phyloP scores from a whole-genome alignment of 352 stramenopile species.

The Globisporangium yorkense region DNA sequence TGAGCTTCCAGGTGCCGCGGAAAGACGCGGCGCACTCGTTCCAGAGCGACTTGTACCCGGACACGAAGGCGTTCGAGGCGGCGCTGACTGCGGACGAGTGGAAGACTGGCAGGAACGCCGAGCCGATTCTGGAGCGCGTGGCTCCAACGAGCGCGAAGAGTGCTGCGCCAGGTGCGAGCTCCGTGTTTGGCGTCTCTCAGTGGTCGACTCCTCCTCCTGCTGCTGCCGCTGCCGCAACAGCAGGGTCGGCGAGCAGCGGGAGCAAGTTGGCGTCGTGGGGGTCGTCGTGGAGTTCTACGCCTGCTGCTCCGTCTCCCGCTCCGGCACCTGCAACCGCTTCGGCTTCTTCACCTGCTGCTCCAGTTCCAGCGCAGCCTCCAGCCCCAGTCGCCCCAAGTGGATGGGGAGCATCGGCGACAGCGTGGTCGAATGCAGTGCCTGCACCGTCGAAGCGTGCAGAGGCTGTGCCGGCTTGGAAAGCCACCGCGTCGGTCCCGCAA shows the following conservation, averaged over 20 bases:
- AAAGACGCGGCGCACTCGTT: slow-evolving; percentile 55
- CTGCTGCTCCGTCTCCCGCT: not conserved
- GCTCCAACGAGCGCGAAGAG: slow-evolving; percentile 18
- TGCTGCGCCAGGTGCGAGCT: not conserved
- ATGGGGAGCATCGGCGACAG: slow-evolving; percentile 16
- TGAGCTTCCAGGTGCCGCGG: slow-evolving; percentile 63
- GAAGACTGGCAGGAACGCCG: slow-evolving; percentile 30
- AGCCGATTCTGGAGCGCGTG: slow-evolving; percentile 35
- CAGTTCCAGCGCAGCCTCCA: slow-evolving; percentile 8
- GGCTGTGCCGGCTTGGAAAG: slow-evolving; percentile 14
- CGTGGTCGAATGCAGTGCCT: slow-evolving; percentile 19
- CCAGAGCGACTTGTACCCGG: slow-evolving; percentile 72
- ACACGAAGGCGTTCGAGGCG: slow-evolving; percentile 32
- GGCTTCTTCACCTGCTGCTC: slow-evolving; percentile 4
- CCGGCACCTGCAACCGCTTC: not conserved
- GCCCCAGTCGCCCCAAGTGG: slow-evolving; percentile 2
- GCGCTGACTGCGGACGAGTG: slow-evolving; percentile 42
- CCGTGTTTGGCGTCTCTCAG: slow-evolving; percentile 28
- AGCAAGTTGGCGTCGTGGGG: slow-evolving; percentile 6
- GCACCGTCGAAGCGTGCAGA: not conserved
- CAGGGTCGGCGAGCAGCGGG: not conserved
- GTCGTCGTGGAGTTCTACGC: slow-evolving; percentile 4
- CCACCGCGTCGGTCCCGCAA: slow-evolving; percentile 2
- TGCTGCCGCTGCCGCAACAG: not conserved
- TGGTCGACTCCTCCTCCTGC: not conserved